Evolutionary conservation across 805 yeast species (phyloP), one percentile per base, ranked within the genome.

Genomic region (Ogataea philodendri): DNA sequence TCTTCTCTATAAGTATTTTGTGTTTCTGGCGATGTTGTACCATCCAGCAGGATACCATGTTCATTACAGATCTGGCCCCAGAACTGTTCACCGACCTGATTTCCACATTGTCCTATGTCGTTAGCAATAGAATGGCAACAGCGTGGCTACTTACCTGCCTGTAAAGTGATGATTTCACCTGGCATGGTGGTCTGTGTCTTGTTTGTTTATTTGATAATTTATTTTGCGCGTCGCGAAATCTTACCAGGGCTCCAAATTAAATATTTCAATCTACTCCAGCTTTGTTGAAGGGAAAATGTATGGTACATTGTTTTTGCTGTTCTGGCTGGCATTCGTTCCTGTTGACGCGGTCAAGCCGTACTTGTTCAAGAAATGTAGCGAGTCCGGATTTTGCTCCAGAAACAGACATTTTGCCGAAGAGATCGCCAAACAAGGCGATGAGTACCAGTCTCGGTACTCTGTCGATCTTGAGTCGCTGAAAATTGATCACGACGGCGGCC

Each of bases 81-180:
- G 59, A 89, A 90, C 59, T 84, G 83, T 37, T 84, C 76, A 16
- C 97, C 97, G 1, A 90, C 81, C 57, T 90, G 97, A 62, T 93
- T 93, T 39, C 98, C 98, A 66, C 98, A 93, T 63, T 93, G 98
- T 16, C 96, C 95, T 51, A 26, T 4, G 8, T 7, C 13, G 30
- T 22, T 22, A 32, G 31, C 8, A n/a, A 1, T 14, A 5, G 19
- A 9, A n/a, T n/a, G n/a, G 5, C 15, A 5, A n/a, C 9, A 7
- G 22, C 1, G 9, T 1, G 11, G 8, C 20, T 10, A 57, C 65
- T 30, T 52, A 61, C 76, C 76, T 8, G 78, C 76, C 50, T 82
- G 89, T 8, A 83, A 59, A 2, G 89, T 80, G 25, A 83, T 67
- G 3, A 82, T 76, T 57, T 83, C 88, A 7, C 89, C 74, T 3